Evolutionary conservation across 1,139 yeast genomes (phyloP), one percentile per base, ranked within the genome.

Genomic region (Debaryomycetaceae sp.): DNA sequence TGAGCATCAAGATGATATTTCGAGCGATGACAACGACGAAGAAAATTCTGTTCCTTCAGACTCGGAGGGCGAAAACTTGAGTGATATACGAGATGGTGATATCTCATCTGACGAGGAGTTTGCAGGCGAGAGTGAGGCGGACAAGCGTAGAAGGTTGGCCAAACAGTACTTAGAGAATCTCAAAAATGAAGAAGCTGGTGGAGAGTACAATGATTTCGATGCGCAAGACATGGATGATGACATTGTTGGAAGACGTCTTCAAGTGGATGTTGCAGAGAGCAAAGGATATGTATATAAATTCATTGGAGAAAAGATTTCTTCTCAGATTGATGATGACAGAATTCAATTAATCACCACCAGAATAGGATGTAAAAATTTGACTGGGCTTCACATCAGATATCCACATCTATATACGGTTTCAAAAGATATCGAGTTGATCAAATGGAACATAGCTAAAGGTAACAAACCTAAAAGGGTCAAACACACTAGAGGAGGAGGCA

Each of bases 211-310:
- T 29, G 90, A 85, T 38, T 89, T 89, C 56, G 95, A 89, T 69
- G 97, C 98, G n/a, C 81, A 83, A 54, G 97, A 91, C 56, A 69
- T 93, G 56, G 99, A 93, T 63, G 79, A 85, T 47, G 98, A 93
- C 55, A 85, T 87, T 52, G 76, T 93, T 45, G 79, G 91, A 5
- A 75, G 87, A 40, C 77, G 99, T 58, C 75, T 93, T 54, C 88
- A 83, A 59, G 81, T 81, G 49, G 99, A 93, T 59, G 96, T 88
- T 40, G 96, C 96, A 1, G 97, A 89, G 62, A 82, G 81, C 46
- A 85, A 85, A 58, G 98, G 98, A 34, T 80, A 81, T 53, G 79
- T 90, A 20, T 91, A 85, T 63, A 81, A 88, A 58, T 81, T 79
- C 55, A 65, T 82, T 50, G 87, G 81, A 3, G 80, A 74, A 42